These are phyloP conservation scores for Ogataea salicorniae DNA, from an alignment of 805 yeast species.

Conservation along the genomic window DNA sequence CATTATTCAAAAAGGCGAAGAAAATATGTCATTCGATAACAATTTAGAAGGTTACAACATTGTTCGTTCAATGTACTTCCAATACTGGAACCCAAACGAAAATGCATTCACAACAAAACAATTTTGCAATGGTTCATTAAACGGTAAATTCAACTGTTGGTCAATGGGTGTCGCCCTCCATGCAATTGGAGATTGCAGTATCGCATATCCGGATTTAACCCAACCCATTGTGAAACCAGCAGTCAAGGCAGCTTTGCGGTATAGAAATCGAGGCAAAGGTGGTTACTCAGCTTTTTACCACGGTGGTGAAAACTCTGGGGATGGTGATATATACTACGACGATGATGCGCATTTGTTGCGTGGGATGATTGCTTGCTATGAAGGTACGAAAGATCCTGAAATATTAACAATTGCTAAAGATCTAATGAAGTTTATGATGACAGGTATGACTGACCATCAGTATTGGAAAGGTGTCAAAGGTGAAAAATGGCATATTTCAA, in stretches of 20 bases:
- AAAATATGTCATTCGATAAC: conserved; percentile 20
- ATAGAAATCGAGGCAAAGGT: conserved; percentile 43
- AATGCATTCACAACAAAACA: conserved; percentile 36
- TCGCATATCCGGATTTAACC: conserved; percentile 46
- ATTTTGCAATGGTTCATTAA: conserved; percentile 6
- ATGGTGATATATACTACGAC: conserved; percentile 65
- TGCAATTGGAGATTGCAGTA: conserved; percentile 62
- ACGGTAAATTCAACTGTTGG: conserved; percentile 11
- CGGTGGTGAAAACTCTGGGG: conserved; percentile 33
- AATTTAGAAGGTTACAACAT: conserved; percentile 35
- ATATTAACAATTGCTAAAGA: conserved; percentile 54
- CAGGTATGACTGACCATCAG: conserved; percentile 51
- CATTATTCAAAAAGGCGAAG: too few relatives aligned
- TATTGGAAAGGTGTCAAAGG: conserved; percentile 48
- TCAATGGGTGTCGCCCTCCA: conserved; percentile 51
- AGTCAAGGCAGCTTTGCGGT: conserved; percentile 43
- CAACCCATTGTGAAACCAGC: conserved; percentile 50
- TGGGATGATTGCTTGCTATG: conserved; percentile 60
- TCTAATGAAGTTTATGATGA: conserved; percentile 55
- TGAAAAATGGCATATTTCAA: conserved; percentile 59
- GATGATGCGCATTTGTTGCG: conserved; percentile 74
- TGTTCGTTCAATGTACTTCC: conserved; percentile 36
- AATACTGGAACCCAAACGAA: conserved; percentile 33
- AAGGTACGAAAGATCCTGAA: conserved; percentile 52
- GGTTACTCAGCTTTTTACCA: conserved; percentile 51